phyloP scores from a whole-genome alignment of 139 green algal genomes.

The Chlamydomonas schloesseri region DNA sequence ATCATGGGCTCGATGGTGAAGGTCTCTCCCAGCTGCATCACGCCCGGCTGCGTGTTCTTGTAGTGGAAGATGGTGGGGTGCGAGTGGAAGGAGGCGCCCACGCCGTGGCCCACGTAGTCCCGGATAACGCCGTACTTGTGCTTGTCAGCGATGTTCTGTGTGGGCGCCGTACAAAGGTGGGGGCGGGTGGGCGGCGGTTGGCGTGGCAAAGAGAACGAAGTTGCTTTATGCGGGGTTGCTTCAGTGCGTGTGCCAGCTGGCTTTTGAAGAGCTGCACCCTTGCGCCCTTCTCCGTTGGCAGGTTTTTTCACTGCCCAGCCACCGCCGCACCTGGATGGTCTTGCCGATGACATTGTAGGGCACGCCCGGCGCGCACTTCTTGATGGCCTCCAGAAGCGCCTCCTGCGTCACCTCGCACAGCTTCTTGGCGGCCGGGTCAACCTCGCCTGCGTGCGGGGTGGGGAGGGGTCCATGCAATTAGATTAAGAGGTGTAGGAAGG shows the following conservation, averaged over 20 bases:
- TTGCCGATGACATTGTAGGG: constrained; percentile 85
- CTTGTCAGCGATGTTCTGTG: constrained; percentile 77
- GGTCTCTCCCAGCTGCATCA: constrained; percentile 81
- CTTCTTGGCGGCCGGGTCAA: constrained; percentile 67
- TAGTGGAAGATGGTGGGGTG: constrained; percentile 88
- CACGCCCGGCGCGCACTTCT: constrained; percentile 83
- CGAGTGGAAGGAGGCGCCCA: constrained; percentile 90
- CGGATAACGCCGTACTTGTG: constrained; percentile 79
- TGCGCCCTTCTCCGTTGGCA: too few relatives aligned
- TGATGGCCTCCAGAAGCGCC: constrained; percentile 83
- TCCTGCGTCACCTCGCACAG: constrained; percentile 86
- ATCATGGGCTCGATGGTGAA: constrained; percentile 99
- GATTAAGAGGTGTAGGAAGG: too few relatives aligned
- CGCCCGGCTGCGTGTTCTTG: constrained; percentile 76
- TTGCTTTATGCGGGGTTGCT: too few relatives aligned
- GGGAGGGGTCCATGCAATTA: background rate
- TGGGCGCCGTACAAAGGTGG: background rate
- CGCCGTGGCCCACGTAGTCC: constrained; percentile 95
- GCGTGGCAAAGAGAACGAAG: too few relatives aligned
- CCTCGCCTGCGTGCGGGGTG: constrained; percentile 67
- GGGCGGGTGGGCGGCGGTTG: too few relatives aligned
- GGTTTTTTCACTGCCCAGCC: too few relatives aligned
- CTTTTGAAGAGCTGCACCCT: too few relatives aligned
- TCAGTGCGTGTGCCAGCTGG: too few relatives aligned
- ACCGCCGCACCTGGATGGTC: constrained; percentile 70